Base-by-base conservation (phyloP, 768 basidiomycete species). In the Leccinum sublutescens region DNA sequence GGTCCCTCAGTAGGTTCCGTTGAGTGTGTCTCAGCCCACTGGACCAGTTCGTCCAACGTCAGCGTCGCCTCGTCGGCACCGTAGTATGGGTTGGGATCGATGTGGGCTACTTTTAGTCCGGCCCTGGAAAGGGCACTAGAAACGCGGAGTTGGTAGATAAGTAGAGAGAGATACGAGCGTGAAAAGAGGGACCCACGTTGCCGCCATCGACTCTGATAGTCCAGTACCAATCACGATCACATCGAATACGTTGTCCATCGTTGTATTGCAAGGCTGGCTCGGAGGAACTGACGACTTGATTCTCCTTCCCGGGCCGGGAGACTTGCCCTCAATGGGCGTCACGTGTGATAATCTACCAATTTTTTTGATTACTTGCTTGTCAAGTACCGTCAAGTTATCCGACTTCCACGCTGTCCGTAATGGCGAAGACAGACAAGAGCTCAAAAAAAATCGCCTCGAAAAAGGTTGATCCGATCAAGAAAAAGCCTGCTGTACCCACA, bases 41-140 rank as follows among this genome's bases (percentile, higher is more conserved):
- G 68, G 2, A 83, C 68, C 17, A 97, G 79, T 68, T 98, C 96
- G 56, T 91, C 85, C 1, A 95, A 76, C 0, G 89, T 87, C 27
- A 98, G 72, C 25, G 86, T 89, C 1, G 95, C 93, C 71, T 94
- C 85, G 50, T 86, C 78, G 14, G 81, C 87, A 49, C 95, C 96
- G 66, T 98, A 98, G 71, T 93, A 91, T 1, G 83, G 70, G 63
- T 95, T 91, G 17, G 79, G 74, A 71, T 98, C 96, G 62, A 98
- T 75, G 64, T 98, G 96, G 0, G 91, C 91, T 27, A 98, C 87
- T 60, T 83, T 89, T 74, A 89, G 86, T 48, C 94, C 93, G 52
- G 91, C 85, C 74, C 93, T 95, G 1, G 95, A 86, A 48, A 98
- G 83, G 0, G 95, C 88, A 45, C 95, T 98, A 74, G 23, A 51